Evolutionary conservation across 768 basidiomycete species (phyloP), one percentile per base, ranked within the genome.

Genomic region (Rhodotorula taiwanensis): DNA sequence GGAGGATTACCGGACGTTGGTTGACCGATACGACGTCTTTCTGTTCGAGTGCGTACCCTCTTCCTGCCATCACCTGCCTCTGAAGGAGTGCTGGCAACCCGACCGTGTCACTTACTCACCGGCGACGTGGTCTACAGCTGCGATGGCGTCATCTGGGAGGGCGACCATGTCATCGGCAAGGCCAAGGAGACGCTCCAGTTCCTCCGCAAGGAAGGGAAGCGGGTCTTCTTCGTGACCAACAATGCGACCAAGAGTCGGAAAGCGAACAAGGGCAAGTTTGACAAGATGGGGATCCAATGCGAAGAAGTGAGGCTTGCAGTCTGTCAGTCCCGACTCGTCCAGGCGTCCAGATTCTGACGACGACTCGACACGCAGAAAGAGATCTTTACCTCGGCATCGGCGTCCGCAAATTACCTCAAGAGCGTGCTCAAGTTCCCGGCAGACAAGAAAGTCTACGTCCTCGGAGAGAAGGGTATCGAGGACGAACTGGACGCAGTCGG

Each of bases 381-480:
- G 75, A 89, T 98, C 57, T 97, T 89, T 70, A 90, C 93, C 55
- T 98, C 94, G 10, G 94, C 92, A 4, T 98, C 88, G 68, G 86
- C 86, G 1, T 79, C 87, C 18, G 87, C 86, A 0, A 84, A 86
- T 41, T 88, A 97, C 76, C 78, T 97, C 30, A 93, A 92, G 1
- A 84, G 88, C 44, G 87, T 97, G 18, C 80, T 93, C 70, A 86
- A 89, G 60, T 80, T 99, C 65, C 88, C 91, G 15, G 88, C 86
- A 73, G 82, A 87, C 74, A 90, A 97, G 79, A 89, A 87, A 76
- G 93, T 92, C 20, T 99, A 92, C 77, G 92, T 98, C 21, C 87
- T 99, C 64, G 94, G 94, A 16, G 87, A 88, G 83, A 75, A 79
- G 36, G 95, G 94, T 0, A 76, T 99, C 34, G 94, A 98, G 76